Base-by-base conservation (phyloP, 495 filamentous ascomycete genomes). In the Penicillium verhagenii region DNA sequence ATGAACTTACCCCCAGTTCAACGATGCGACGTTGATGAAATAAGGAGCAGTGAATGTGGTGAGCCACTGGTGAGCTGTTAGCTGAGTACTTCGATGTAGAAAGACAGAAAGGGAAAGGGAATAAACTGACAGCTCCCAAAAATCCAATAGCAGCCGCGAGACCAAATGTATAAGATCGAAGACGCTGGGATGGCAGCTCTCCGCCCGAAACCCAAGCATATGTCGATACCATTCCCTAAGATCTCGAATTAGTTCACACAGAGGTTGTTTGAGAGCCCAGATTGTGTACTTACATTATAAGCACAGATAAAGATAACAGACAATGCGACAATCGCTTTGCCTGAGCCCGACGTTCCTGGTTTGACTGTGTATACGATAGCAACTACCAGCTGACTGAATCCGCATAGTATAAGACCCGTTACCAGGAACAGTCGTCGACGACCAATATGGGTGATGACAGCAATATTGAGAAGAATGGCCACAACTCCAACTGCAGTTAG, bases 201-300 rank as follows among this genome's bases (percentile, higher is more conserved):
- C 84, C 83, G 11, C 82, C 82, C 0, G 76, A 78, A 0, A 87
- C 70, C 82, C 82, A 86, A 0, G 83, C 79, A 54, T 85, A 84
- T 5, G 79, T 59, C 4, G 60, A 56, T 1, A 63, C 24, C 56
- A 63, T 63, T 51, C 60, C 60, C 58, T 56, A 23, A n/a, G 0
- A 24, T 40, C 6, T 2, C 19, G 21, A 19, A 9, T 50, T 39
- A 50, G 21, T 21, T 39, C 0, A 0, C 20, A 5, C 18, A n/a
- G 24, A 11, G 0, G 4, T 37, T 0, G 9, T 11, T 9, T 48
- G 3, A 3, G 14, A 21, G 11, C 2, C 11, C 10, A 11, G 5
- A 14, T 24, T 16, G 4, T 31, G n/a, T 5, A 37, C 62, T 70
- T 20, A 67, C 72, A 61, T 83, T 86, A 55, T 84, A 85, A 20